Conservation (phyloP, 768 basidiomycete genomes). For the Xerocomus potaroensis region DNA sequence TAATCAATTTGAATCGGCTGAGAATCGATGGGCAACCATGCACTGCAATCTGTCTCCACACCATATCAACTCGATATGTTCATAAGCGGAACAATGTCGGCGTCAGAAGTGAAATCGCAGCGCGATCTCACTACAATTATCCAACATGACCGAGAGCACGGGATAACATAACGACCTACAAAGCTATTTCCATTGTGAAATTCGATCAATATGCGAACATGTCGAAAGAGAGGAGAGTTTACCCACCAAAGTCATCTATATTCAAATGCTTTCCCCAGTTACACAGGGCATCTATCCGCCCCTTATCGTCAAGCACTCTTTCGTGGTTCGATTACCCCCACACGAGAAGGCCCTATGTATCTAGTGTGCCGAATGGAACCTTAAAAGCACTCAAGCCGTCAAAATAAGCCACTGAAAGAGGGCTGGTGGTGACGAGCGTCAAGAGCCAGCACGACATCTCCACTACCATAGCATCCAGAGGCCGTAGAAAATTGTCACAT, state of each 20-base stretch:
- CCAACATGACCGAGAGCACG: too few relatives aligned
- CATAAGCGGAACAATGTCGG: conserved; percentile 21
- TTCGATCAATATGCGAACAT: not conserved
- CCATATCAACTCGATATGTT: conserved; percentile 3
- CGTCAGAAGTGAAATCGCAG: not conserved
- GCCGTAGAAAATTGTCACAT: too few relatives aligned
- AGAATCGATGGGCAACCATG: not conserved
- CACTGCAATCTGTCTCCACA: not conserved
- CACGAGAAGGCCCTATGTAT: not conserved
- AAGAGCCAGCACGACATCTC: not conserved
- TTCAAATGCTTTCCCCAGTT: conserved; percentile 28
- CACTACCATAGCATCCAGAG: too few relatives aligned
- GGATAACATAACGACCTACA: conserved; percentile 30
- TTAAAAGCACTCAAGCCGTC: not conserved
- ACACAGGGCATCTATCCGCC: conserved; percentile 28
- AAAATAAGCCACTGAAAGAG: not conserved
- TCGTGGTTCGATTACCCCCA: conserved; percentile 18
- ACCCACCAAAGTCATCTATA: conserved; percentile 34
- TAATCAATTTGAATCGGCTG: not conserved
- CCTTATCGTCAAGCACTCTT: conserved; percentile 15
- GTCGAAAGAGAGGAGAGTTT: not conserved
- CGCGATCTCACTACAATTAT: conserved; percentile 13
- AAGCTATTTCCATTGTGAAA: conserved; percentile 44
- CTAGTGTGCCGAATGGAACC: not conserved
- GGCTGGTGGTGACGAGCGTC: not conserved